Percentiles rank a stretch among this genome's conserved stretches.
Evolutionary conservation across 2,329 filamentous ascomycete genomes (phyloP).

Genomic region (Botrytis hyacinthi): DNA sequence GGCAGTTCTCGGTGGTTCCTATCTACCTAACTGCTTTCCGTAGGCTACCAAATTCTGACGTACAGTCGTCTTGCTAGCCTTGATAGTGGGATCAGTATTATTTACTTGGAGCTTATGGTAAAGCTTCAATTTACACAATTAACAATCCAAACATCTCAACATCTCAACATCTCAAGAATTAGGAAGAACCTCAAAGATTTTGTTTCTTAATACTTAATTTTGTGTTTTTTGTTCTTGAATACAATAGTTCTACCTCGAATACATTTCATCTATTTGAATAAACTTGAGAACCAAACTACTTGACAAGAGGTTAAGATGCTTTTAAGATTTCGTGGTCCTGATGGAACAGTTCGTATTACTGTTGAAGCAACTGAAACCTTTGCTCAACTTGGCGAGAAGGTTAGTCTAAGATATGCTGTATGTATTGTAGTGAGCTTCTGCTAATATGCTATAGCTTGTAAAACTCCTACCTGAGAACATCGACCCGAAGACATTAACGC

Average conservation of each 20-base stretch:
- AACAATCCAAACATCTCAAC: background rate
- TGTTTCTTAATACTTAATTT: background rate
- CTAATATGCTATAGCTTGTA: slow-evolving; percentile 48
- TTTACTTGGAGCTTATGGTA: background rate
- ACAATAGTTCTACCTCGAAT: background rate
- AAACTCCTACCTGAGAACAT: slow-evolving; percentile 60
- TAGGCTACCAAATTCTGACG: slow-evolving; percentile 21
- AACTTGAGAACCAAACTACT: background rate
- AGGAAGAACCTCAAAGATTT: slow-evolving; percentile 5
- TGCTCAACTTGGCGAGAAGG: slow-evolving; percentile 54
- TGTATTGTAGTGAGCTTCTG: background rate
- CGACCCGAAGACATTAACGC: slow-evolving; percentile 56
- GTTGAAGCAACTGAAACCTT: slow-evolving; percentile 76
- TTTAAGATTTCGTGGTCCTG: slow-evolving; percentile 63
- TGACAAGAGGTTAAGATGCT: slow-evolving; percentile 29
- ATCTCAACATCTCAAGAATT: background rate
- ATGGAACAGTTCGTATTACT: slow-evolving; percentile 86
- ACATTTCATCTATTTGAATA: background rate
- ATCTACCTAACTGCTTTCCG: background rate
- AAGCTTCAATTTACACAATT: background rate
- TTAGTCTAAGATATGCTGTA: slow-evolving; percentile 34
- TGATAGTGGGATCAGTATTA: slow-evolving; percentile 6
- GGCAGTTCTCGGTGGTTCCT: background rate
- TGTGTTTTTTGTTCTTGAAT: background rate
- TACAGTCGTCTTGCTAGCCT: background rate